Evolutionary conservation across 2,329 filamentous ascomycete genomes (phyloP), one percentile per base, ranked within the genome.

Genomic region (Sporothrix mexicana): DNA sequence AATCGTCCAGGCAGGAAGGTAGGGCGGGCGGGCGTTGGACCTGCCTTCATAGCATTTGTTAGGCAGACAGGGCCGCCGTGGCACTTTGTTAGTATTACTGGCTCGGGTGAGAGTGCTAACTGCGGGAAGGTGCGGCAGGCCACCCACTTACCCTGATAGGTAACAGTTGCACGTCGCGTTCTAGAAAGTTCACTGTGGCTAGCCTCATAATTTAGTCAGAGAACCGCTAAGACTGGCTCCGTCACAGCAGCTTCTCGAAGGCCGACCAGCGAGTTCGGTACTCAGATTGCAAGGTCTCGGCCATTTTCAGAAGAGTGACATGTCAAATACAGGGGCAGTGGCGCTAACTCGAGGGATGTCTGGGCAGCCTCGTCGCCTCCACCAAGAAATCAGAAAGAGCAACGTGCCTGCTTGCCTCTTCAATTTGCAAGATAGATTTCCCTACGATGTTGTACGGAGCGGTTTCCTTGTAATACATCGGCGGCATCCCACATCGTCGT

Each of bases 171-270:
- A 45, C 41, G 61, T 15, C 36, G 25, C 64, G 59, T 76, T 77
- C 76, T 77, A 75, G 76, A 77, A 77, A 74, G 72, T 77, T 77
- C 76, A 77, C 69, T 66, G 20, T 25, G 15, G 43, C 53, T 59
- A 67, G 47, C 59, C 43, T 71, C 61, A 47, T 8, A n/a, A 20
- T 51, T 66, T 61, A 67, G 72, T 71, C 68, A 73, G 59, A 43
- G 30, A 43, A 17, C 47, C 43, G 23, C 47, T 67, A 67, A 51
- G 25, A 68, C 20, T 25, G 30, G 62, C 13, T 49, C 20, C 17
- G 7, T 17, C 55, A 25, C 10, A 23, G 23, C 55, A 57, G 55
- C 55, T 57, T 30, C 23, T 30, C 23, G 55, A 57, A 30, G 55
- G 55, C 12, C 15, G 55, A 25, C 12, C 55, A 57, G 55, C 55